phyloP scores from a whole-genome alignment of 1,139 yeast genomes.

The Komagataea norvegica region DNA sequence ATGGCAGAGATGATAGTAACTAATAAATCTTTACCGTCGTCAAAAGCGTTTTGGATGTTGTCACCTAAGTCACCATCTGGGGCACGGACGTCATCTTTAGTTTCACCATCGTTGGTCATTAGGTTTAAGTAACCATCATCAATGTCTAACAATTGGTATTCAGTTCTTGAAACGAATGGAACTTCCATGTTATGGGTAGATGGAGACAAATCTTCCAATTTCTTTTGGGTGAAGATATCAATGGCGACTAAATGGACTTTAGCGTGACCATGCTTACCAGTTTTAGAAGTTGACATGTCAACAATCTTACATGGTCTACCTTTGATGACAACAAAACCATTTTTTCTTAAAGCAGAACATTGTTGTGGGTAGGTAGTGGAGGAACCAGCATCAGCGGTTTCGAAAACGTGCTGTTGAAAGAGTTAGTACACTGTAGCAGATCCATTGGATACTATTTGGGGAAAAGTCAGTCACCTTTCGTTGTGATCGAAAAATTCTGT shows the following conservation, averaged over 20 bases:
- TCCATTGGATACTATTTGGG: no score
- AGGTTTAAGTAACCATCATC: constrained; percentile 97
- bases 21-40: constrained; percentile 95
- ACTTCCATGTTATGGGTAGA: constrained; percentile 99
- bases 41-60: constrained; percentile 84
- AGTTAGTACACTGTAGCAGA: no score
- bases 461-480: background rate
- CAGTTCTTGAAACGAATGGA: constrained; percentile 94
- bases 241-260: constrained; percentile 99
- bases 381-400: constrained; percentile 98
- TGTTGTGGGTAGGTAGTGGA: constrained; percentile 98
- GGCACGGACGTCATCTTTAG: constrained; percentile 97
- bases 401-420: constrained; percentile 71
- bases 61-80: constrained; percentile 99
- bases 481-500: no score
- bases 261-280: constrained; percentile 99
- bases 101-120: constrained; percentile 95
- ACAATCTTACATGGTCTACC: constrained; percentile 99
- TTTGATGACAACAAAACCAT: constrained; percentile 98
- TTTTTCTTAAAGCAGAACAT: constrained; percentile 99
- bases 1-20: constrained; percentile 96
- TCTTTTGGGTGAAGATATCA: constrained; percentile 98
- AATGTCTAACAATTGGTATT: constrained; percentile 94
- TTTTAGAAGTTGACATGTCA: constrained; percentile 99
- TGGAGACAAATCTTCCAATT: constrained; percentile 99